Conservation (phyloP, 2,329 filamentous ascomycete genomes). For the Pseudogymnoascus sp. region DNA sequence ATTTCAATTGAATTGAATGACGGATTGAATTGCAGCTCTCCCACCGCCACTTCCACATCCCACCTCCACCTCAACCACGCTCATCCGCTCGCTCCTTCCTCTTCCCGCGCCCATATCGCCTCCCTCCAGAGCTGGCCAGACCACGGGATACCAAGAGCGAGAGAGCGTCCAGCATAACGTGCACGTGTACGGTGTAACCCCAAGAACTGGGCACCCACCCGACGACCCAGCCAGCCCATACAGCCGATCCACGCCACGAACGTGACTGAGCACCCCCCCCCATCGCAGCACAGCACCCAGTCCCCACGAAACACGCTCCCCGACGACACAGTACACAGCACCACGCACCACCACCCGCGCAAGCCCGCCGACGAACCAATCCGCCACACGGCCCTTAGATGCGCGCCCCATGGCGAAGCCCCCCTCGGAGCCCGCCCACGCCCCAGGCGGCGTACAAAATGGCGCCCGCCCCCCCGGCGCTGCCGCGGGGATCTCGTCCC, state of each 20-base stretch:
- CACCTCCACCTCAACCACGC: background rate
- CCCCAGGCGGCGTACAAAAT: conserved; percentile 21
- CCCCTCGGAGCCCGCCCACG: conserved; percentile 28
- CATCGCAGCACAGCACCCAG: background rate
- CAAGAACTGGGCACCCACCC: background rate
- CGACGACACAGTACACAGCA: background rate
- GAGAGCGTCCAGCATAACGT: background rate
- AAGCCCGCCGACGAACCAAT: conserved; percentile 20
- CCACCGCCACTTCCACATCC: background rate
- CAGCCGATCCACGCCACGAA: background rate
- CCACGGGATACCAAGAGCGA: background rate
- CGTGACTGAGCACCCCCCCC: background rate
- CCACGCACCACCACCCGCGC: background rate
- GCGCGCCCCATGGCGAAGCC: conserved; percentile 30
- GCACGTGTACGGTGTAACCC: background rate
- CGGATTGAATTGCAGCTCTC: background rate
- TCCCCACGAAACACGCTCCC: background rate
- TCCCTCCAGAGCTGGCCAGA: background rate
- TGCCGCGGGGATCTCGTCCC: conserved; percentile 12
- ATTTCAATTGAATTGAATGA: background rate
- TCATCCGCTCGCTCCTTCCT: background rate
- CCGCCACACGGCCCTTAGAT: conserved; percentile 27
- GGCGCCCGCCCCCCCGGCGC: conserved; percentile 18
- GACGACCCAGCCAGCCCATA: background rate
- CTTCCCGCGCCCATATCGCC: background rate